Base-by-base conservation (phyloP, 257 asterid genomes). In the Lantana camara region DNA sequence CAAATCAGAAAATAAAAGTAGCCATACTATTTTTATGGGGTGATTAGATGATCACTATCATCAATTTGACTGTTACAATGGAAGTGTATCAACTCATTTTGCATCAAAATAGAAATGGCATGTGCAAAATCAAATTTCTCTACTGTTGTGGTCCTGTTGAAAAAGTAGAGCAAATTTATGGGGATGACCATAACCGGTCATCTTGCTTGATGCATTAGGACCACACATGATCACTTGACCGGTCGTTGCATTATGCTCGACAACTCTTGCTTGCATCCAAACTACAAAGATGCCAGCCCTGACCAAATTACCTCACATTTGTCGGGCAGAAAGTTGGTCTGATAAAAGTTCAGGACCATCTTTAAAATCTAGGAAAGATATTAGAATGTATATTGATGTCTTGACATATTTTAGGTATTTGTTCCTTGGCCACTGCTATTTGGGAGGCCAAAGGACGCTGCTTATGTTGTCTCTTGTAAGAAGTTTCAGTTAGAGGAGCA, bases 141-240 rank as follows among this genome's bases (percentile, higher is more conserved):
- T 23, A 60, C 63, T 71, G 58, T 61, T 34, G 69, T 67, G 75
- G 77, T 67, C 75, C 71, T 41, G 34, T 41, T 53, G 44, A 70
- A 48, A 66, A 55, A 35, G 42, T 58, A 60, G 30, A 65, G 41
- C 44, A 70, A 66, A 45, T 41, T 69, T 69, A 27, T 40, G 49
- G 57, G 57, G 24, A 76, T 62, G 61, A 50, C 71, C 71, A 65
- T 62, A 32, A 49, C 64, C 65, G 56, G 50, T 48, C 45, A 49
- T 66, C 40, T 48, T 59, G 57, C 44, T 38, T 58, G 51, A 54
- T 74, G 75, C 66, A 7, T 58, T 40, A 37, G 73, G 80, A 64
- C 77, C 74, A 57, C 71, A 59, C 42, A 64, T 48, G 55, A 27
- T 63, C 51, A 63, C 62, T 67, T 63, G 69, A 45, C 62, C 48